Evolutionary conservation across 805 yeast genomes (phyloP).

Genomic region (Pichia deserticola): DNA sequence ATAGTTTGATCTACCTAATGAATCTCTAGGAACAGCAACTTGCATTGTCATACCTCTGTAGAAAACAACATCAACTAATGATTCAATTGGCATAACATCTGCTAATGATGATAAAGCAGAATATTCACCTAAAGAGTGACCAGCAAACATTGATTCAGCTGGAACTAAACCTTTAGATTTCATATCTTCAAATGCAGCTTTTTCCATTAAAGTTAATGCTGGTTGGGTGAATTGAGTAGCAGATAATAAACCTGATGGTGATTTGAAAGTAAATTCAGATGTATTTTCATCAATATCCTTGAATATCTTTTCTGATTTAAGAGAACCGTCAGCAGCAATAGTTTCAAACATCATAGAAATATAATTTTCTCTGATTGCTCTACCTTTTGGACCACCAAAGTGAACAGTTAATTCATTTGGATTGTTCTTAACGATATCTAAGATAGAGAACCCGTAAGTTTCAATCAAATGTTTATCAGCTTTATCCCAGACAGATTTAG

Average conservation of each 20-base stretch:
- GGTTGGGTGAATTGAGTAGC: slow-evolving; percentile 99
- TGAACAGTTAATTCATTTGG: slow-evolving; percentile 93
- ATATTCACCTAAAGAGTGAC: slow-evolving; percentile 98
- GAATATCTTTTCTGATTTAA: slow-evolving; percentile 90
- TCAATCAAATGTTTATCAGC: slow-evolving; percentile 90
- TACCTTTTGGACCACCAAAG: slow-evolving; percentile 97
- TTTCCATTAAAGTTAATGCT: slow-evolving; percentile 97
- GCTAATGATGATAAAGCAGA: slow-evolving; percentile 96
- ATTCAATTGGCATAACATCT: slow-evolving; percentile 97
- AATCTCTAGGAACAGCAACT: slow-evolving; percentile 98
- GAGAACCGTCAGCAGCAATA: slow-evolving; percentile 71
- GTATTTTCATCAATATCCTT: slow-evolving; percentile 80
- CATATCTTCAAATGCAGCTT: slow-evolving; percentile 97
- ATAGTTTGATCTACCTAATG: slow-evolving; percentile 90
- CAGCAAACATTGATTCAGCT: slow-evolving; percentile 90
- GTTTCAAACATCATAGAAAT: slow-evolving; percentile 97
- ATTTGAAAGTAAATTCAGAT: slow-evolving; percentile 78
- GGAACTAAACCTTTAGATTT: slow-evolving; percentile 93
- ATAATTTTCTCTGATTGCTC: slow-evolving; percentile 89
- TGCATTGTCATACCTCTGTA: slow-evolving; percentile 99
- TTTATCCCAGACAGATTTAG: slow-evolving; percentile 93
- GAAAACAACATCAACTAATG: slow-evolving; percentile 94
- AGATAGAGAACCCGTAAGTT: slow-evolving; percentile 94
- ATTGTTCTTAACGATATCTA: slow-evolving; percentile 91
- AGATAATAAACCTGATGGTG: slow-evolving; percentile 91